Base-by-base conservation (phyloP, 306 rosid genomes). In the Amphicarpaea edgeworthii region DNA sequence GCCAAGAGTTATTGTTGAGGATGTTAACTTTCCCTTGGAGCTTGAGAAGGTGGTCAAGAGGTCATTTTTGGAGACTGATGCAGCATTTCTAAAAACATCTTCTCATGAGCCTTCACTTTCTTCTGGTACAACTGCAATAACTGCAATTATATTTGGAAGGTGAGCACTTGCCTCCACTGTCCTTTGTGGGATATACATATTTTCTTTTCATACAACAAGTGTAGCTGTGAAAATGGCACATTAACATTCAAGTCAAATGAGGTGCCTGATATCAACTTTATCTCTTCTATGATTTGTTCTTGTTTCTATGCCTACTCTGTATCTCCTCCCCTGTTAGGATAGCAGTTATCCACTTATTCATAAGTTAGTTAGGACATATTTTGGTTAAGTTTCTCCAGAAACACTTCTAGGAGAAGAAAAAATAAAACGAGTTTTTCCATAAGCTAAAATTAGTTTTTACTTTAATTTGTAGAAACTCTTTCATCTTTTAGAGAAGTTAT, bases 71-170 rank as follows among this genome's bases (percentile, higher is more conserved):
- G 87, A 82, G 83, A 92, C 87, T 8, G 99, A 96, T 85, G 84
- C 88, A 61, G 98, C 90, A 49, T 88, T 96, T 84, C 91, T 93
- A 40, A 79, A 84, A 60, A 75, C 77, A 34, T 96, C 90, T 73
- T 83, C 96, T 59, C 60, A 63, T 24, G 93, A 87, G 38, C 74
- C 96, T 61, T 83, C 96, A 64, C 81, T 74, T 20, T 87, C 97
- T 74, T 95, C 99, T 75, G 98, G 99, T 77, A 96, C 99, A 70
- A 96, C 99, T 72, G 99, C 91, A 24, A 88, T 96, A 1, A 89
- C 97, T 54, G 99, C 99, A 65, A 92, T 92, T 87, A 85, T 96
- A 78, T 93, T 89, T 55, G 96, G 98, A 81, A 90, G 99, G 98
- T 89, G 43, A 80, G 72, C 37, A 32, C 53, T 64, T 45, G 32